Evolutionary conservation across 1,284 basidiomycete species (phyloP).

Genomic region (Thecaphora thlaspeos): DNA sequence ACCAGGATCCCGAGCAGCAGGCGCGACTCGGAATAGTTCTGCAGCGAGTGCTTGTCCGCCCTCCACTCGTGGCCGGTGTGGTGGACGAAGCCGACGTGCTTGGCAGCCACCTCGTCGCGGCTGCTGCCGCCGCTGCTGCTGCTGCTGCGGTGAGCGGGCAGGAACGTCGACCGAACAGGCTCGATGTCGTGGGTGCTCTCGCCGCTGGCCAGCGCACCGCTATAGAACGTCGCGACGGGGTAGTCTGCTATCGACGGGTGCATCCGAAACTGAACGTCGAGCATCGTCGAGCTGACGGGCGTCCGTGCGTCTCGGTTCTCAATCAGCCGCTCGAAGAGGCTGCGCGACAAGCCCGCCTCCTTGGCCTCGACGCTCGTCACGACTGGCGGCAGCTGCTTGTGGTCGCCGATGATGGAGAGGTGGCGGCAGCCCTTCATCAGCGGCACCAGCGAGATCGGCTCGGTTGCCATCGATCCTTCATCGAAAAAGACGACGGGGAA

Average conservation of each 20-base stretch:
- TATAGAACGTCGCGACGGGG: slow-evolving; percentile 80
- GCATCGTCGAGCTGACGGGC: slow-evolving; percentile 63
- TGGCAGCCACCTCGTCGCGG: background rate
- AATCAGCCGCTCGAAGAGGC: slow-evolving; percentile 85
- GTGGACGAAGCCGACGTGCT: slow-evolving; percentile 35
- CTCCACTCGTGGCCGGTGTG: slow-evolving; percentile 36
- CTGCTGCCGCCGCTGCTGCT: background rate
- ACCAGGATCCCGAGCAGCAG: slow-evolving; percentile 54
- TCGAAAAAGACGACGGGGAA: slow-evolving; percentile 92
- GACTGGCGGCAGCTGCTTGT: slow-evolving; percentile 91
- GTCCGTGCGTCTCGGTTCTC: slow-evolving; percentile 4
- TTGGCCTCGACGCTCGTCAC: slow-evolving; percentile 63
- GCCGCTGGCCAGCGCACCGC: slow-evolving; percentile 69
- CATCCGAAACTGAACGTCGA: slow-evolving; percentile 92
- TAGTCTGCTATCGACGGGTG: slow-evolving; percentile 84
- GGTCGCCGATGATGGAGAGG: slow-evolving; percentile 86
- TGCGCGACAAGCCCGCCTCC: slow-evolving; percentile 72
- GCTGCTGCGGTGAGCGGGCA: slow-evolving; percentile 4
- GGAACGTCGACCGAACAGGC: slow-evolving; percentile 35
- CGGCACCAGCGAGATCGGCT: slow-evolving; percentile 64
- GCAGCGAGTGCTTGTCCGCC: slow-evolving; percentile 40
- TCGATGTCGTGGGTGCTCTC: slow-evolving; percentile 53
- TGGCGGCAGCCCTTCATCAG: slow-evolving; percentile 67
- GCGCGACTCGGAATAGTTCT: slow-evolving; percentile 42
- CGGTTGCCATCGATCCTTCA: slow-evolving; percentile 93